These are phyloP conservation scores for Viola pubescens DNA, from an alignment of 441 rosid genomes.

Conservation along the genomic window DNA sequence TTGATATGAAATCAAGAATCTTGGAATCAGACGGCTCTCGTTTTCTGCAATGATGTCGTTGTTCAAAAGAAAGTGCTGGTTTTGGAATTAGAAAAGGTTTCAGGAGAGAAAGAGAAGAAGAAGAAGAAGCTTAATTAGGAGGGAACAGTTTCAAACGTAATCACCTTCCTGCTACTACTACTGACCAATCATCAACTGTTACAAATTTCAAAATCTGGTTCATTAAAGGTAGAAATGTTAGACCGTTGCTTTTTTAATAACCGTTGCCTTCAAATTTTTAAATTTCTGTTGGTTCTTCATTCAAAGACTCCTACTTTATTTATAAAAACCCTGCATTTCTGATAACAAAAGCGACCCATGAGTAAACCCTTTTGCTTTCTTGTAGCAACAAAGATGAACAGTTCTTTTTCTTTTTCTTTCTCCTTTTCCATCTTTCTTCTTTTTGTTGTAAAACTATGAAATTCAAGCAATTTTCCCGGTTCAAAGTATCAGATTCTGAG, in stretches of 20 bases:
- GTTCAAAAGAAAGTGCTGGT: conserved; percentile 16
- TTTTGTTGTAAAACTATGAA: conserved; percentile 18
- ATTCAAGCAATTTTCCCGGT: conserved; percentile 23
- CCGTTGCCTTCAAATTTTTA: conserved; percentile 29
- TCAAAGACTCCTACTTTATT: conserved; percentile 18
- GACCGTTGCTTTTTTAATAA: conserved; percentile 42
- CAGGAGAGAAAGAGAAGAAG: not conserved
- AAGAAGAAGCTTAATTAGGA: conserved; percentile 17
- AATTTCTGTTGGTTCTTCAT: conserved; percentile 21
- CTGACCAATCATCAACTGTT: conserved; percentile 19
- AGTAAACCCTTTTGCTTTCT: conserved; percentile 34
- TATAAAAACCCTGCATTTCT: conserved; percentile 21
- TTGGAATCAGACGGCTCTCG: conserved; percentile 16
- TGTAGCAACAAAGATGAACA: conserved; percentile 27
- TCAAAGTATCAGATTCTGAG: conserved; percentile 12
- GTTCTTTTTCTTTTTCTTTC: conserved; percentile 11
- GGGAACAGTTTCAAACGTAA: conserved; percentile 39
- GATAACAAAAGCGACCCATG: conserved; percentile 30
- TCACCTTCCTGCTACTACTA: conserved; percentile 5
- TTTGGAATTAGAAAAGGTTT: conserved; percentile 16
- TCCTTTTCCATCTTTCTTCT: conserved; percentile 9
- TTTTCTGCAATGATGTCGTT: conserved; percentile 5
- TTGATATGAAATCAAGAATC: conserved; percentile 10
- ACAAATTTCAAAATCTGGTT: conserved; percentile 29
- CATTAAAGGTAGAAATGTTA: conserved; percentile 36